Conservation (phyloP, 345 rosid species). For the Citrus mangshanensis region DNA sequence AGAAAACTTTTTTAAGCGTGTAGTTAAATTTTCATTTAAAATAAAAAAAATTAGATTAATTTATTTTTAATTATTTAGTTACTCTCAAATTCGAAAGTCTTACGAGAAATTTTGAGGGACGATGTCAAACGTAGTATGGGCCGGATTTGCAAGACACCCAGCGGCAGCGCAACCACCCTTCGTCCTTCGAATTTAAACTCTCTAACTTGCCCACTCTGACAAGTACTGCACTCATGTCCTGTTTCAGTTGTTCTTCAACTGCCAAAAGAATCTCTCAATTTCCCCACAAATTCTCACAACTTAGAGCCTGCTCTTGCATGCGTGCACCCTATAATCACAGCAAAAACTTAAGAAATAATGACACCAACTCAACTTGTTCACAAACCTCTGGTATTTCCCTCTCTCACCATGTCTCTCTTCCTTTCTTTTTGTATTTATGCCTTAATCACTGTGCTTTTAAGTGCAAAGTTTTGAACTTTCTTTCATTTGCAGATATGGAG, state of each 20-base stretch:
- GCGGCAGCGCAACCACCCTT: background rate
- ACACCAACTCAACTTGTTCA: constrained; percentile 4
- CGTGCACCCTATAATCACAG: constrained; percentile 20
- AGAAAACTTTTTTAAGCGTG: no score
- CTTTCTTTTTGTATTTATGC: background rate
- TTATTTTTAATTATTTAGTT: no score
- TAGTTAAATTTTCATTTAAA: no score
- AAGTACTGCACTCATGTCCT: background rate
- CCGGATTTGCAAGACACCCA: no score
- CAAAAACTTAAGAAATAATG: constrained; percentile 21
- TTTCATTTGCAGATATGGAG: constrained; percentile 41
- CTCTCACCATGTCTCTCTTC: background rate
- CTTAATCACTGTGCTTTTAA: background rate
- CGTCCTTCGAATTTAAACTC: background rate
- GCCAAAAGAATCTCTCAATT: constrained; percentile 19
- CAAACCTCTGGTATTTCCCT: constrained; percentile 29
- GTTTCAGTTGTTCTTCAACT: constrained; percentile 26
- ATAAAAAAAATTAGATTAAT: no score
- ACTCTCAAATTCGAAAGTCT: no score
- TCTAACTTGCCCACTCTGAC: background rate
- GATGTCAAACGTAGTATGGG: no score
- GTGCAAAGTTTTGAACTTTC: constrained; percentile 1
- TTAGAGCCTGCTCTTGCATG: constrained; percentile 26
- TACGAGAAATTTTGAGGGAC: no score
- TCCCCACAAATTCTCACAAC: constrained; percentile 16